Evolutionary conservation across 2,329 filamentous ascomycete species (phyloP), one percentile per base, ranked within the genome.

Genomic region (Epichloe gansuensis): DNA sequence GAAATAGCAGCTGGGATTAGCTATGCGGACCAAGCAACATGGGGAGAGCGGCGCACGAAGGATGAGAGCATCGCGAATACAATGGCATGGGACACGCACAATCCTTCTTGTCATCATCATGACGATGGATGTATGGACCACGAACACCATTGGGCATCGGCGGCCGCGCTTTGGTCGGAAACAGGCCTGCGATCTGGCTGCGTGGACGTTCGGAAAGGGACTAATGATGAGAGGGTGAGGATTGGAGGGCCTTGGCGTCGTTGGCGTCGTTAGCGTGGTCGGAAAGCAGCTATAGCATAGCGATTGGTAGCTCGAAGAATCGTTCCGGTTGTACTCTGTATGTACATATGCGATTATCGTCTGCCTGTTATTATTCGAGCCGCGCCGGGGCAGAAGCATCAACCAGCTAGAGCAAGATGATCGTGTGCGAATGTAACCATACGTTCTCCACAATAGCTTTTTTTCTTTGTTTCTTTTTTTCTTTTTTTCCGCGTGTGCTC

Each of bases 51-150:
- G 9, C 31, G 9, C 28, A 31, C 28, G 8, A 9, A 46, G 11
- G 42, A 44, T 6, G 17, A 46, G 43, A 8, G 12, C 25, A 46
- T 46, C 23, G 6, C 23, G 21, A 37, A 47, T 13, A 23, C 8
- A 25, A 9, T 4, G 2, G 8, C 15, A 35, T 28, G 45, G 48
- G 52, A 25, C 46, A 58, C 66, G 55, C 57, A 69, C 67, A 53
- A 69, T 69, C 56, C 67, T 63, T 65, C 67, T 63, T 56, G 67
- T 67, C 65, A 69, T 69, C 47, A 52, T 55, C 50, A 38, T 49
- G 50, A 35, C 45, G 52, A 34, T 7, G 43, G 43, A n/a, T n/a
- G 12, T 11, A 42, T 8, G 21, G 39, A 13, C 44, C 52, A 47
- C 46, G 9, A 44, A 50, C 47, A 46, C 52, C 43, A n/a, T 31